These are phyloP conservation scores for Eimeria falciformis DNA, from an alignment of 169 alveolate species.

Conservation along the genomic window DNA sequence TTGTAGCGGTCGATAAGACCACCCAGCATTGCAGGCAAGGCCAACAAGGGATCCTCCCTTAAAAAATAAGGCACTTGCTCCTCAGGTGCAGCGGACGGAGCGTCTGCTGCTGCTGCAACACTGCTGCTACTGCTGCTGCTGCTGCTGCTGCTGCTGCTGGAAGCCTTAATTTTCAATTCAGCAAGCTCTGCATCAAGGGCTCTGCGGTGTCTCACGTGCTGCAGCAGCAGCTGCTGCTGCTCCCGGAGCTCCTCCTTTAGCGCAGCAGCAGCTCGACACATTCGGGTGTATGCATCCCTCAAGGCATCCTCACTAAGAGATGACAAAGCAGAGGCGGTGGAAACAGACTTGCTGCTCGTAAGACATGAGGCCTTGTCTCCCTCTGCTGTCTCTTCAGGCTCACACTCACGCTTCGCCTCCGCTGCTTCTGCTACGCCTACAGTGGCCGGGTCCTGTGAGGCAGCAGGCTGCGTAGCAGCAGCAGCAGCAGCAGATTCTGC, in stretches of 20 bases:
- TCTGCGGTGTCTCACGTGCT: constrained; percentile 8
- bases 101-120: no score
- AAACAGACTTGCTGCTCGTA: neutral
- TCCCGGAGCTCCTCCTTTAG: constrained; percentile 2
- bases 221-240: constrained; percentile 37
- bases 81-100: neutral
- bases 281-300: constrained; percentile 2
- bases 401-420: neutral
- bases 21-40: neutral
- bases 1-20: constrained; percentile 4
- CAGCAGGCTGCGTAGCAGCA: neutral
- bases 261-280: constrained; percentile 2
- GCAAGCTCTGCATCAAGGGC: neutral
- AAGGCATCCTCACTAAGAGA: neutral
- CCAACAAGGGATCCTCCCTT: neutral
- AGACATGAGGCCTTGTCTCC: no score
- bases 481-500: neutral
- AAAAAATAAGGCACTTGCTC: neutral
- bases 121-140: neutral
- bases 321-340: neutral
- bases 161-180: neutral
- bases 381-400: neutral
- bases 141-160: neutral
- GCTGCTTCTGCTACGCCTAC: neutral
- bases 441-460: neutral